A percentile compares a stretch with the other conserved stretches of the same genome.
Conservation (phyloP, 2,329 filamentous ascomycete species). For the Colletotrichum sp. region DNA sequence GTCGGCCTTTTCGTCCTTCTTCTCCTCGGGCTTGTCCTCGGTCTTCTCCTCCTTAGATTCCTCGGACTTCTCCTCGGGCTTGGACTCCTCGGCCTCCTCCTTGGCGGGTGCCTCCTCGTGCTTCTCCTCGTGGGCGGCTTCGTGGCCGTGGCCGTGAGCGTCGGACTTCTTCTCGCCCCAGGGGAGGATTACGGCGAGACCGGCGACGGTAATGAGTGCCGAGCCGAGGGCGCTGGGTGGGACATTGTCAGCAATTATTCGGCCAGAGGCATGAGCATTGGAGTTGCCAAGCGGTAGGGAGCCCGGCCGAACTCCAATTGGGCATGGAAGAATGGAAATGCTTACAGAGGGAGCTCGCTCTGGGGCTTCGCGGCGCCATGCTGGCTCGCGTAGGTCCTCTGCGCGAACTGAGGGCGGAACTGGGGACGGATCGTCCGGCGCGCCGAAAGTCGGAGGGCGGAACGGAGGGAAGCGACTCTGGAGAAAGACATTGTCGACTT, state of each 20-base stretch:
- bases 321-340: not conserved
- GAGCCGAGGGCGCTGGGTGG: slow-evolving; percentile 7
- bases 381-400: slow-evolving; percentile 20
- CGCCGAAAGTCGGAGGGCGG: slow-evolving; percentile 17
- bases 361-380: slow-evolving; percentile 15
- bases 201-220: slow-evolving; percentile 1
- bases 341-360: slow-evolving; percentile 18
- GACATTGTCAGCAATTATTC: not conserved
- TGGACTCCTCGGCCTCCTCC: slow-evolving; percentile 30
- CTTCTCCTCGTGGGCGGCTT: slow-evolving; percentile 1
- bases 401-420: slow-evolving; percentile 7
- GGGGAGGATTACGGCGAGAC: slow-evolving; percentile 13
- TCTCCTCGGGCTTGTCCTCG: slow-evolving; percentile 15
- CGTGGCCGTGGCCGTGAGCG: slow-evolving; percentile 5
- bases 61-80: slow-evolving; percentile 27
- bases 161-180: slow-evolving; percentile 5
- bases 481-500: slow-evolving; percentile 7
- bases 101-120: not conserved
- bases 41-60: slow-evolving; percentile 14
- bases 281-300: not conserved
- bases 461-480: slow-evolving; percentile 11
- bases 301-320: not conserved
- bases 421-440: slow-evolving; percentile 18
- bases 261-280: not conserved
- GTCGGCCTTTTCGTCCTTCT: slow-evolving; percentile 20